Evolutionary conservation across 2,329 filamentous ascomycete genomes (phyloP), one percentile per base, ranked within the genome.

Genomic region (Pochonia chlamydosporia): DNA sequence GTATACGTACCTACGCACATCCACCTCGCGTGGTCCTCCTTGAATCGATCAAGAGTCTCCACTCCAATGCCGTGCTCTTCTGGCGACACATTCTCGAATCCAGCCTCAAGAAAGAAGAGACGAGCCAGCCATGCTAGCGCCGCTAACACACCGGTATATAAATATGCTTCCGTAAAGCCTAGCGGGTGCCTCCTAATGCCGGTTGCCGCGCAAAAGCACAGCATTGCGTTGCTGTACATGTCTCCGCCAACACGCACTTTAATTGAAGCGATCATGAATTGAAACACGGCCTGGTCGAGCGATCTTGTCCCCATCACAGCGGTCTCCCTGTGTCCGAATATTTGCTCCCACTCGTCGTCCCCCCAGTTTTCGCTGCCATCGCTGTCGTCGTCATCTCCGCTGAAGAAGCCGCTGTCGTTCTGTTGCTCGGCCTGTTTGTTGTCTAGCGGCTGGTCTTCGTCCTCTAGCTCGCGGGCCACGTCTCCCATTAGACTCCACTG

Each of bases 361-460:
- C 1, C 58, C 60, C 37, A 23, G 37, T 18, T 7, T 23, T 40
- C 37, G 37, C 37, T 40, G 37, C 24, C 10, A 33, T n/a, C 30
- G 10, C 30, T n/a, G 24, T 25, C 24, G 37, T 40, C 16, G 24
- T 40, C 24, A 18, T 25, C 16, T 40, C 24, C 37, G 37, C 16
- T 21, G 21, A 40, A 40, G 37, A 18, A 40, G 37, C 10, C 10
- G 30, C 16, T 40, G 24, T 40, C 37, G n/a, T 40, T 10, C 11
- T 40, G 37, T n/a, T 10, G 24, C 7, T 21, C 37, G 16, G 37
- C 16, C 24, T 40, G 37, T 7, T 10, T 23, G 24, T 40, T 25
- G 37, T 18, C 37, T n/a, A n/a, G 8, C 14, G 20, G 37, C 16
- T 10, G 11, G 30, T 33, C 30, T 33, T 40, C 37, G 37, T 21